Evolutionary conservation across 306 rosid species (phyloP).

Genomic region (Potentilla sterilis): DNA sequence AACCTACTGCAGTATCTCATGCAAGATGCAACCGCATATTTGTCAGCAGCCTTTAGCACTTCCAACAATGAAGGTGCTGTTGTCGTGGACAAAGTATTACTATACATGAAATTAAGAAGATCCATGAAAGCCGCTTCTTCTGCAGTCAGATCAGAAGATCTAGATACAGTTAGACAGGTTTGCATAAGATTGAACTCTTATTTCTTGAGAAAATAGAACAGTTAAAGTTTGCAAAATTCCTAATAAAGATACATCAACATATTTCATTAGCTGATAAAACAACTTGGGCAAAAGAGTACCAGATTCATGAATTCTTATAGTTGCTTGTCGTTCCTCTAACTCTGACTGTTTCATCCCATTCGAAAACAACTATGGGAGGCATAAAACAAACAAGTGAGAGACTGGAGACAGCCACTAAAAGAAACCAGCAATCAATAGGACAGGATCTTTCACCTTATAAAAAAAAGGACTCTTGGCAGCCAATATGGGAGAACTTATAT

Average conservation of each 20-base stretch:
- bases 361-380: conserved; percentile 40
- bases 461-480: conserved; percentile 57
- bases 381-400: conserved; percentile 18
- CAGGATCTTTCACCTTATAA: conserved; percentile 35
- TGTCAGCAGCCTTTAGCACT: conserved; percentile 54
- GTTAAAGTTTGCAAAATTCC: background rate
- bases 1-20: conserved; percentile 43
- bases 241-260: background rate
- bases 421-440: conserved; percentile 6
- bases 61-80: conserved; percentile 41
- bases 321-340: conserved; percentile 39
- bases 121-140: conserved; percentile 59
- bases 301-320: conserved; percentile 45
- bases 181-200: too few species aligned
- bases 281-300: conserved; percentile 23
- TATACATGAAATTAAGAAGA: conserved; percentile 51
- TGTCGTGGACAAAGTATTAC: conserved; percentile 31
- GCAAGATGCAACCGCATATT: conserved; percentile 52
- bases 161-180: conserved; percentile 9
- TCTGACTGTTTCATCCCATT: conserved; percentile 41
- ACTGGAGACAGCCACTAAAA: conserved; percentile 1
- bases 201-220: background rate
- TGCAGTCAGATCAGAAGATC: conserved; percentile 27
- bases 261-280: background rate
- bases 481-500: conserved; percentile 52